These are phyloP conservation scores for Barbatosphaeria neglecta DNA, from an alignment of 495 filamentous ascomycete genomes.

Conservation along the genomic window DNA sequence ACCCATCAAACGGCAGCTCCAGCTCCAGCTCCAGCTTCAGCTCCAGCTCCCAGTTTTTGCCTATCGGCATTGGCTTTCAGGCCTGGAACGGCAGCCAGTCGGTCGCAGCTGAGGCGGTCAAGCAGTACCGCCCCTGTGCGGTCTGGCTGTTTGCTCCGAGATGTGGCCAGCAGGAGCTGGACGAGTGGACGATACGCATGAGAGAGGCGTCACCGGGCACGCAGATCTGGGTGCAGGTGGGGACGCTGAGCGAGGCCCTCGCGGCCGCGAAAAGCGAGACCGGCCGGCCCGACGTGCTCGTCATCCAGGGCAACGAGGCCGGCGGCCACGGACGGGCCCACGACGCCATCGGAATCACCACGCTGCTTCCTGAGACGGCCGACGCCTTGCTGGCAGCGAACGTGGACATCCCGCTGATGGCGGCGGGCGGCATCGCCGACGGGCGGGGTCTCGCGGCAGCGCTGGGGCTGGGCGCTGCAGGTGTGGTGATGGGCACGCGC, in stretches of 20 bases:
- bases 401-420: slow-evolving; percentile 72
- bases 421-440: slow-evolving; percentile 85
- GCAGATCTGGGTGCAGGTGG: slow-evolving; percentile 66
- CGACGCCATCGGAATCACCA: slow-evolving; percentile 87
- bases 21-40: not conserved
- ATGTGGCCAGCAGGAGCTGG: slow-evolving; percentile 31
- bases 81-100: slow-evolving; percentile 68
- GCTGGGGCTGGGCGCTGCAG: slow-evolving; percentile 73
- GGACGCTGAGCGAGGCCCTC: slow-evolving; percentile 45
- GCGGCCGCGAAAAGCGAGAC: slow-evolving; percentile 18
- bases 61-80: slow-evolving; percentile 81
- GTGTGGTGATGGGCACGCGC: slow-evolving; percentile 85
- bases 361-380: slow-evolving; percentile 67
- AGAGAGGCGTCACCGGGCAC: slow-evolving; percentile 44
- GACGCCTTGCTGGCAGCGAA: slow-evolving; percentile 62
- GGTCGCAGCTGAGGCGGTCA: slow-evolving; percentile 27
- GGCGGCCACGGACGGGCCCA: slow-evolving; percentile 61
- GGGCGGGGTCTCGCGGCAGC: slow-evolving; percentile 83
- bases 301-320: slow-evolving; percentile 62
- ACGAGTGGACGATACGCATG: slow-evolving; percentile 42
- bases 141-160: slow-evolving; percentile 61
- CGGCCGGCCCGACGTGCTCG: slow-evolving; percentile 49
- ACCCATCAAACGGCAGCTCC: slow-evolving; percentile 38
- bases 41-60: slow-evolving; percentile 47
- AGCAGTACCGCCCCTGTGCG: slow-evolving; percentile 45